Evolutionary conservation across 2,329 filamentous ascomycete genomes (phyloP), one percentile per base, ranked within the genome.

Genomic region (Sclerotiophoma versabilis): DNA sequence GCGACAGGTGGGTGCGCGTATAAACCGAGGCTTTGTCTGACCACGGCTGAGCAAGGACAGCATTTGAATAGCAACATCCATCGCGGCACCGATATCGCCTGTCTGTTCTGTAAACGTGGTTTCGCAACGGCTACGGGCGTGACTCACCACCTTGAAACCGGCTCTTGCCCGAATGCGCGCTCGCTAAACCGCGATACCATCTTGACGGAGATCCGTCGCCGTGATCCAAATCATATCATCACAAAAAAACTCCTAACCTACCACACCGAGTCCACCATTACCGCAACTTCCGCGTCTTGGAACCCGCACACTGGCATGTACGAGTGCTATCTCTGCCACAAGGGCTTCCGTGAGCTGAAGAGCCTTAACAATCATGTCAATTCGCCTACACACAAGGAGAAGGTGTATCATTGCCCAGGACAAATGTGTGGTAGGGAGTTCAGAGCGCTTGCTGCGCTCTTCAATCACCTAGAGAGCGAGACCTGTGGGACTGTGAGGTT

Each of bases 251-350:
- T 42, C 27, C 0, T 49, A 36, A 49, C 49, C 1, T 52, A 52
- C 14, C 42, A 46, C 22, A 34, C 20, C 4, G 42, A 45, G 9
- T 26, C 33, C 1, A 17, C 29, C 8, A 53, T 32, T 7, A 58
- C 41, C 5, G 81, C 79, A 1, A 83, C 75, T 0, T 27, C 79
- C 1, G 83, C 75, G 0, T 34, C 60, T 0, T 57, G 51, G 1
- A 70, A 81, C 0, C 84, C 73, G 66, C 85, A 86, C 46, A 78
- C 79, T 0, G 0, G 22, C 2, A 59, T 12, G 1, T 86, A 75
- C 66, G 77, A 82, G 60, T 87, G 84, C 71, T 82, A 82, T 54
- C 55, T 87, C 4, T 88, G 86, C 62, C 69, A 79, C 19, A 69
- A 71, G 9, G 23, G 63, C 0, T 88, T 85, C 57, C 45, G 22